phyloP scores from a whole-genome alignment of 768 basidiomycete species.

The Lactarius akahatsu region DNA sequence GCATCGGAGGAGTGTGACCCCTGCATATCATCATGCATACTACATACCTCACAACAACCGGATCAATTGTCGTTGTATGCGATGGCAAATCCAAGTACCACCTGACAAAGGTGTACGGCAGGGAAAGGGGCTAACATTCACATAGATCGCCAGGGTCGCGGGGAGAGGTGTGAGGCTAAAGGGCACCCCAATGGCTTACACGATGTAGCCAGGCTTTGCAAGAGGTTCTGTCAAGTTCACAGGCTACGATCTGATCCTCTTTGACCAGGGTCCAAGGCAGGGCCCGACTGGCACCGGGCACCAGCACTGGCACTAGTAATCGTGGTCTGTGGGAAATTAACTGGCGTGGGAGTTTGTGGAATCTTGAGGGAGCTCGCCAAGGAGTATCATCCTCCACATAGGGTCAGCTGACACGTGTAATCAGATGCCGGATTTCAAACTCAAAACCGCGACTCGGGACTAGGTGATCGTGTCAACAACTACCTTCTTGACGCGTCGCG shows the following conservation, averaged over 20 bases:
- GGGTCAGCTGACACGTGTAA: slow-evolving; percentile 7
- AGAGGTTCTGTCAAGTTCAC: too few relatives aligned
- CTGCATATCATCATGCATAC: neutral
- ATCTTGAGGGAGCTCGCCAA: neutral
- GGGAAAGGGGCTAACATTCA: slow-evolving; percentile 7
- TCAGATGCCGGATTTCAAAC: neutral
- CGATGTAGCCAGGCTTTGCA: slow-evolving; percentile 8
- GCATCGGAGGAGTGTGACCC: neutral
- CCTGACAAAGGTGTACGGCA: slow-evolving; percentile 5
- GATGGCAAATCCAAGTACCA: neutral
- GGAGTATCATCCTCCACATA: neutral
- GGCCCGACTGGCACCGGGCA: neutral
- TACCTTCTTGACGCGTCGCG: neutral
- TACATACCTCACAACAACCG: neutral
- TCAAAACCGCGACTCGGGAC: neutral
- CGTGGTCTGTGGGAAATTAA: neutral
- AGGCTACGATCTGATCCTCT: neutral
- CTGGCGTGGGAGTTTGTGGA: neutral
- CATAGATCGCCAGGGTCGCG: neutral
- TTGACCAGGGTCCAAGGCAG: neutral
- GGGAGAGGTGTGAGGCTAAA: slow-evolving; percentile 1
- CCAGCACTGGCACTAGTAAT: neutral
- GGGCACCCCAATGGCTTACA: slow-evolving; percentile 3
- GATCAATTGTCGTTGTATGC: slow-evolving; percentile 2
- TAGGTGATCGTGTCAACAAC: neutral